Conservation (phyloP, 2,329 filamentous ascomycete genomes). For the Epichloe gansuensis region DNA sequence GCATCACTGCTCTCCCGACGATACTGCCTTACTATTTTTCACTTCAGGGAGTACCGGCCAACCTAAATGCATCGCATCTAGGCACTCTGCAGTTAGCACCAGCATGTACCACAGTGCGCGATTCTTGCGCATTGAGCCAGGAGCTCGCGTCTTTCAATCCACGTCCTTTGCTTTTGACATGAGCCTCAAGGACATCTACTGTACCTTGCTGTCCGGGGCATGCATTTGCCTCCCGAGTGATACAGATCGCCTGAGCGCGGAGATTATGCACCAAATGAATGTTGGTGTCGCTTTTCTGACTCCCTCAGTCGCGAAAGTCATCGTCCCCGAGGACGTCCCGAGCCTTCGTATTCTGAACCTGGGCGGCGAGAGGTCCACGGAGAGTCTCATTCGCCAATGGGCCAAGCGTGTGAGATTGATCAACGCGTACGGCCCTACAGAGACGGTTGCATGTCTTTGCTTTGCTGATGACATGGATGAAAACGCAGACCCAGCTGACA, state of each 20-base stretch:
- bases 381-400: neutral
- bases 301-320: neutral
- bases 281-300: neutral
- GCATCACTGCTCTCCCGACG: neutral
- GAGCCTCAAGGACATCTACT: slow-evolving; percentile 2
- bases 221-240: slow-evolving; percentile 41
- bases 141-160: neutral
- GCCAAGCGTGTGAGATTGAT: neutral
- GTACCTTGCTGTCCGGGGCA: slow-evolving; percentile 20
- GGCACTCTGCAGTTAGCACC: neutral
- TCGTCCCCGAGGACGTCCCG: neutral
- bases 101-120: neutral
- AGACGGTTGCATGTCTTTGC: neutral
- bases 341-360: neutral
- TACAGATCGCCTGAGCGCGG: slow-evolving; percentile 32
- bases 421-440: neutral
- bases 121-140: neutral
- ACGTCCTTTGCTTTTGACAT: slow-evolving; percentile 1
- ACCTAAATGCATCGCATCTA: neutral
- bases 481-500: neutral
- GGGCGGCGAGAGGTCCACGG: neutral
- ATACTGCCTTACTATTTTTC: neutral
- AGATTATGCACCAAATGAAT: slow-evolving; percentile 4
- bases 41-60: neutral
- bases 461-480: neutral